phyloP scores from a whole-genome alignment of 2,329 filamentous ascomycete genomes.

The Hypoxylon sp. region DNA sequence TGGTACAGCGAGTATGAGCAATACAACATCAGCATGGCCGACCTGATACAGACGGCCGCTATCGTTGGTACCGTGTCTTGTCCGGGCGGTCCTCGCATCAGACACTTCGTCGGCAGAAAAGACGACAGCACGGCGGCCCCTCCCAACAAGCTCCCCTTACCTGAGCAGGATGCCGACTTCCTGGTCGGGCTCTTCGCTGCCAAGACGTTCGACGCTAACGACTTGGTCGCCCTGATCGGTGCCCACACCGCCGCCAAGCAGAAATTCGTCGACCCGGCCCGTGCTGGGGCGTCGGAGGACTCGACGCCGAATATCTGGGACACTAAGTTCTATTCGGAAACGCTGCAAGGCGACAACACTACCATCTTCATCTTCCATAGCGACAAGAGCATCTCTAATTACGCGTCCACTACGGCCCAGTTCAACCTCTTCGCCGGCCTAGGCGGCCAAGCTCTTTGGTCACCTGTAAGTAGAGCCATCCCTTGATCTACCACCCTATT shows the following conservation, averaged over 20 bases:
- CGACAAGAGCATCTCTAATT: slow-evolving; percentile 47
- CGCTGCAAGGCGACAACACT: slow-evolving; percentile 46
- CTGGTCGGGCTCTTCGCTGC: slow-evolving; percentile 61
- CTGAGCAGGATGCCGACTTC: slow-evolving; percentile 54
- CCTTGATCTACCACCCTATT: not conserved
- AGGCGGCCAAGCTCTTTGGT: slow-evolving; percentile 41
- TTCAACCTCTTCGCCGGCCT: slow-evolving; percentile 45
- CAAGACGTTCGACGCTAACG: slow-evolving; percentile 63
- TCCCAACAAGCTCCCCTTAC: slow-evolving; percentile 59
- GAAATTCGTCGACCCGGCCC: slow-evolving; percentile 55
- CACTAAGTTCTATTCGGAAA: slow-evolving; percentile 61
- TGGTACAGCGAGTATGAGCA: slow-evolving; percentile 55
- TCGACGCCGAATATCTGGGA: slow-evolving; percentile 64
- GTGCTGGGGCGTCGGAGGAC: slow-evolving; percentile 58
- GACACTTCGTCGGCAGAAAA: slow-evolving; percentile 61
- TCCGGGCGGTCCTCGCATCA: slow-evolving; percentile 63
- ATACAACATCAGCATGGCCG: slow-evolving; percentile 61
- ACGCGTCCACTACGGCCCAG: slow-evolving; percentile 35
- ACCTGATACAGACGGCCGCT: slow-evolving; percentile 65
- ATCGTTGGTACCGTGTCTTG: slow-evolving; percentile 62
- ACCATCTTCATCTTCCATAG: slow-evolving; percentile 52
- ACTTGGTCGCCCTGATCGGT: slow-evolving; percentile 66
- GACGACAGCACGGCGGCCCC: slow-evolving; percentile 57
- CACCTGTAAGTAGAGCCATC: slow-evolving; percentile 41
- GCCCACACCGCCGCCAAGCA: slow-evolving; percentile 65